phyloP scores from a whole-genome alignment of 345 rosid species.

The Clarkia xantiana region DNA sequence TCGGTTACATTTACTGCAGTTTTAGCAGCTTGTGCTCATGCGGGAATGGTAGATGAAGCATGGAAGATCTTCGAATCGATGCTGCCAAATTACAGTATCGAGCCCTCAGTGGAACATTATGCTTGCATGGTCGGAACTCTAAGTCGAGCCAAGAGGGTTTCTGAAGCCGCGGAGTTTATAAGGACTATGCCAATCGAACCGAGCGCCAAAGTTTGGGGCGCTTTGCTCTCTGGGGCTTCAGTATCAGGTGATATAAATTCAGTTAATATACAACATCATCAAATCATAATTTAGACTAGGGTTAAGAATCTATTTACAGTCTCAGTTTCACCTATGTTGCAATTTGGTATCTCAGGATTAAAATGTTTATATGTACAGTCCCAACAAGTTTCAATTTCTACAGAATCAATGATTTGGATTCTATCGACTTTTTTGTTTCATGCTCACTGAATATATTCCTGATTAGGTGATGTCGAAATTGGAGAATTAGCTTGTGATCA shows the following conservation, averaged over 20 bases:
- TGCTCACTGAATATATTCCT: too few species aligned
- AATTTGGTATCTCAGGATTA: too few species aligned
- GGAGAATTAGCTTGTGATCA: conserved; percentile 43
- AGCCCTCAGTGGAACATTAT: conserved; percentile 64
- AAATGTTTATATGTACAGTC: too few species aligned
- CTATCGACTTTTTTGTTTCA: too few species aligned
- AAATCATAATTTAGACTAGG: too few species aligned
- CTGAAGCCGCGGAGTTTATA: conserved; percentile 59
- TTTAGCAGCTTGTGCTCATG: conserved; percentile 66
- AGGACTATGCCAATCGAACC: conserved; percentile 55
- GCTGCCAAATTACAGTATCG: conserved; percentile 24
- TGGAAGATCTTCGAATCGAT: conserved; percentile 41
- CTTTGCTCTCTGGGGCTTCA: conserved; percentile 69
- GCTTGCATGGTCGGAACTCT: conserved; percentile 72
- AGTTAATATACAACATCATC: too few species aligned
- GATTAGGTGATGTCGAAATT: conserved; percentile 38
- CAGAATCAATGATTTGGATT: too few species aligned
- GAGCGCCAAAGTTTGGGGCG: conserved; percentile 74
- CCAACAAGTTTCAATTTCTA: too few species aligned
- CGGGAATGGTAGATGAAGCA: conserved; percentile 49
- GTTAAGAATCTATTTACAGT: too few species aligned
- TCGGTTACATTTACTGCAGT: conserved; percentile 58
- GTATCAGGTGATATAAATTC: conserved; percentile 13
- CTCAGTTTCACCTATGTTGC: too few species aligned
- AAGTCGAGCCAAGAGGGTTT: conserved; percentile 59